Conservation (phyloP, 2,329 filamentous ascomycete genomes). For the Chalara sp. region DNA sequence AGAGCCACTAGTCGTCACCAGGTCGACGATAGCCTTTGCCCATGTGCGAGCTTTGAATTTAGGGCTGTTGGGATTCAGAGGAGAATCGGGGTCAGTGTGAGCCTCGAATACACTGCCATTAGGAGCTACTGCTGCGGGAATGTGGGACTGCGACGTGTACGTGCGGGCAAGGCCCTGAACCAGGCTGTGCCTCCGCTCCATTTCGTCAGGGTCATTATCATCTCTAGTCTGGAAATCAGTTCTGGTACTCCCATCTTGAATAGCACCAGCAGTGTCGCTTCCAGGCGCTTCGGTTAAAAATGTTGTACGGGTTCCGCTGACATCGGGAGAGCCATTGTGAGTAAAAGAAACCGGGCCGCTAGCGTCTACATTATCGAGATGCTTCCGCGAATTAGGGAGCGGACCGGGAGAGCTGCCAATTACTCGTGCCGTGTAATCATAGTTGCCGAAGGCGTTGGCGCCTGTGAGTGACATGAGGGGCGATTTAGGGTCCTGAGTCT, state of each 20-base stretch:
- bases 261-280: neutral
- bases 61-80: neutral
- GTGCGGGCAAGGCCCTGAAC: neutral
- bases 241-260: neutral
- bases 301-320: neutral
- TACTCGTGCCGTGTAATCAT: neutral
- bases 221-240: neutral
- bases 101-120: neutral
- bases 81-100: neutral
- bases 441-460: neutral
- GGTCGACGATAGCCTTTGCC: neutral
- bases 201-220: neutral
- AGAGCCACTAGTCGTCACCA: neutral
- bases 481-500: no score
- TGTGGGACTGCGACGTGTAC: neutral
- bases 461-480: neutral
- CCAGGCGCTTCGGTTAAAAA: neutral
- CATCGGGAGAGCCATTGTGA: neutral
- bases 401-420: neutral
- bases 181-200: neutral
- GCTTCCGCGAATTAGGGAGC: neutral
- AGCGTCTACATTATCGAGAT: neutral
- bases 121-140: neutral
- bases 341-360: neutral
- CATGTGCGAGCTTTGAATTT: neutral